Percentiles rank a stretch among this genome's conserved stretches.
Evolutionary conservation across 225 moss, liverwort and hornwort genomes (phyloP).

Genomic region (Neckera pumila): DNA sequence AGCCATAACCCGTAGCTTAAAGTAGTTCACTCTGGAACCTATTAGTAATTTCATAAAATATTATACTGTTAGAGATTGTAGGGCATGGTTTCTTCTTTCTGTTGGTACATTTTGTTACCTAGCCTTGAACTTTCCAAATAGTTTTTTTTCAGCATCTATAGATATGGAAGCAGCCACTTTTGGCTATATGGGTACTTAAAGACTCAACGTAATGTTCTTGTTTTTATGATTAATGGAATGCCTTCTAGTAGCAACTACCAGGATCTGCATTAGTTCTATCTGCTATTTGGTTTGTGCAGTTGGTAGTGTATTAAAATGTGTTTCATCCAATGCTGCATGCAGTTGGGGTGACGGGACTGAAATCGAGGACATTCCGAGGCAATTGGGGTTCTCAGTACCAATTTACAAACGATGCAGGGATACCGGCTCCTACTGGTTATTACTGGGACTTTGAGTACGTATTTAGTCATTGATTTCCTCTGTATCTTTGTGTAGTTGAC

Average conservation of each 20-base stretch:
- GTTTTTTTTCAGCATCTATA: background rate
- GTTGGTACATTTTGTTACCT: background rate
- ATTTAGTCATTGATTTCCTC: background rate
- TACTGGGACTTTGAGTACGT: conserved; percentile 66
- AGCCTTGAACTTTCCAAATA: background rate
- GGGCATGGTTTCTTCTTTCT: background rate
- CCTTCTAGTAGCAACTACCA: background rate
- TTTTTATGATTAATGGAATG: background rate
- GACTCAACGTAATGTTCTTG: background rate
- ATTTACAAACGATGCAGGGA: conserved; percentile 82
- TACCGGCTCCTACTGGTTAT: conserved; percentile 68
- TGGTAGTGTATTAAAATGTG: background rate
- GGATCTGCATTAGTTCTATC: background rate
- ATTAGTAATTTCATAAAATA: background rate
- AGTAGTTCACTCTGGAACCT: background rate
- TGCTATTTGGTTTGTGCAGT: background rate
- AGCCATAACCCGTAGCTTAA: background rate
- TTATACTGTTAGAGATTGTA: background rate
- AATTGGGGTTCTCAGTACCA: conserved; percentile 89
- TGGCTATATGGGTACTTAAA: background rate
- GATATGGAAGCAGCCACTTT: background rate
- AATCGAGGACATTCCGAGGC: conserved; percentile 42
- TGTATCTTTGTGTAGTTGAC: background rate
- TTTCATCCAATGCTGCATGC: conserved; percentile 4
- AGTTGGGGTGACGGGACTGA: conserved; percentile 72